phyloP scores from a whole-genome alignment of 192 early-diverging fungal genomes.

The Rhizoclosmatium sp. region DNA sequence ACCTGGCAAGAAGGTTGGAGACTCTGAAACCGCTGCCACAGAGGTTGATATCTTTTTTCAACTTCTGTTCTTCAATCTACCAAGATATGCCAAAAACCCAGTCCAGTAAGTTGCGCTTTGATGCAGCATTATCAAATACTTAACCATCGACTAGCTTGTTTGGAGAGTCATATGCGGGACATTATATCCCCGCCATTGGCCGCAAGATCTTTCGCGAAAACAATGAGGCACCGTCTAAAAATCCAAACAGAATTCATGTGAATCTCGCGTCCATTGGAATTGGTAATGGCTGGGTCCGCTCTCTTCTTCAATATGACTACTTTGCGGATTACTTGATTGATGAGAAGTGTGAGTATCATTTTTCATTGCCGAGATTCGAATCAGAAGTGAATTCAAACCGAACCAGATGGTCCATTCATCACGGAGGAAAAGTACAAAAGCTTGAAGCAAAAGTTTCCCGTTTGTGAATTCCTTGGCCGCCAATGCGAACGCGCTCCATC shows the following conservation, averaged over 20 bases:
- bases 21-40: constrained; percentile 73
- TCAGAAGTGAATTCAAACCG: not conserved
- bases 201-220: constrained; percentile 82
- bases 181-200: constrained; percentile 93
- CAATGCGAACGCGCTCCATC: constrained; percentile 35
- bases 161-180: constrained; percentile 65
- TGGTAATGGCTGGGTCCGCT: constrained; percentile 88
- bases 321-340: constrained; percentile 67
- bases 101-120: constrained; percentile 21
- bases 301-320: constrained; percentile 86
- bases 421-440: not conserved
- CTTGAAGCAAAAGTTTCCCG: constrained; percentile 12
- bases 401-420: constrained; percentile 49
- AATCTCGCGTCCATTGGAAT: constrained; percentile 62
- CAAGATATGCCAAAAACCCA: constrained; percentile 20
- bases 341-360: constrained; percentile 6
- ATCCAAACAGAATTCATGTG: constrained; percentile 26
- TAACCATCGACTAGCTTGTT: constrained; percentile 3
- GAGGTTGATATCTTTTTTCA: constrained; percentile 94
- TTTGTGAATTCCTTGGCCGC: constrained; percentile 13
- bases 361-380: not conserved
- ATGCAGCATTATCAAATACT: not conserved
- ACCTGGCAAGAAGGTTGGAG: constrained; percentile 62
- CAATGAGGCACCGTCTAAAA: constrained; percentile 47
- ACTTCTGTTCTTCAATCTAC: constrained; percentile 64